Conservation (phyloP, 805 yeast genomes). For the Yarrowia sp. region DNA sequence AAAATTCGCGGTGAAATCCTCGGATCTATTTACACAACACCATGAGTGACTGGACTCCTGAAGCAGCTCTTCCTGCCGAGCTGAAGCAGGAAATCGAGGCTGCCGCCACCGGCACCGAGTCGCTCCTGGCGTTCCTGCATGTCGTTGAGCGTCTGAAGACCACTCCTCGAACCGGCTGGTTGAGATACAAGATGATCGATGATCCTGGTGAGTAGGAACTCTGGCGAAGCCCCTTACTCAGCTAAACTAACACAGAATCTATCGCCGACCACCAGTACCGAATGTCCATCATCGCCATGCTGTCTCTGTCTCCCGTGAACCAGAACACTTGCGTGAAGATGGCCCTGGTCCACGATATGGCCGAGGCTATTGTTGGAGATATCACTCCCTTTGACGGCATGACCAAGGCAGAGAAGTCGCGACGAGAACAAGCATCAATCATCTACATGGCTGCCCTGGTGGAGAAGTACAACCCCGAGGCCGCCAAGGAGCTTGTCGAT, state of each 20-base stretch:
- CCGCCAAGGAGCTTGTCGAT: conserved; percentile 62
- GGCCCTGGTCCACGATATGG: conserved; percentile 89
- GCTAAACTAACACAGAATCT: conserved; percentile 43
- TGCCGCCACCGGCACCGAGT: not conserved
- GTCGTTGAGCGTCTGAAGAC: conserved; percentile 69
- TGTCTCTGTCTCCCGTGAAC: conserved; percentile 56
- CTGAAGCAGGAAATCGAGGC: not conserved
- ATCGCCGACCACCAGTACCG: conserved; percentile 96
- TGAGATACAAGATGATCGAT: conserved; percentile 57
- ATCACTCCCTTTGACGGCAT: conserved; percentile 80
- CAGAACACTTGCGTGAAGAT: conserved; percentile 74
- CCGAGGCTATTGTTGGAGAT: conserved; percentile 92
- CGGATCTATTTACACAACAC: not conserved
- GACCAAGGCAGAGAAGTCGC: conserved; percentile 75
- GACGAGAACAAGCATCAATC: conserved; percentile 74
- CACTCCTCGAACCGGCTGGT: conserved; percentile 92
- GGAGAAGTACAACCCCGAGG: conserved; percentile 58
- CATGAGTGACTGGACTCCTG: conserved; percentile 24
- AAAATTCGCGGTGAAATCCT: not conserved
- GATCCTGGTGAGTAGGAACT: conserved; percentile 44
- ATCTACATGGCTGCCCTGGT: conserved; percentile 60
- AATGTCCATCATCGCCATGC: conserved; percentile 79
- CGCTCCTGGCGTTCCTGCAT: conserved; percentile 53
- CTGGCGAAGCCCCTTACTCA: not conserved
- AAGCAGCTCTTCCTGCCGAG: conserved; percentile 9